These are phyloP conservation scores for Cyclostephanos invisitatus DNA, from an alignment of 108 stramenopile genomes.

Conservation along the genomic window DNA sequence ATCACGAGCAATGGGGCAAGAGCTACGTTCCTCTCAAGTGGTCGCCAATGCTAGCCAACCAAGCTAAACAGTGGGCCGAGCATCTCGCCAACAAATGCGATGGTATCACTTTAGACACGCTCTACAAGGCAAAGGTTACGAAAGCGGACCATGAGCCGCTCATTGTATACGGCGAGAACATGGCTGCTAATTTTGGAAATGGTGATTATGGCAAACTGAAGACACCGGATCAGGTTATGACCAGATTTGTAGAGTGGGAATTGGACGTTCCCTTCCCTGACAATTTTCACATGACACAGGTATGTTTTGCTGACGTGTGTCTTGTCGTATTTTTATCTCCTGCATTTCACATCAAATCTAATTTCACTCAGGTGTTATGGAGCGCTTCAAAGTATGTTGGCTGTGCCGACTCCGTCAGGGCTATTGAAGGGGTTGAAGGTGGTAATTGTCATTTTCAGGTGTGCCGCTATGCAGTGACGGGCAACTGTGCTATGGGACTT, in stretches of 20 bases:
- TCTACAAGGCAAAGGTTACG: not conserved
- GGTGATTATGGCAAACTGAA: conserved; percentile 23
- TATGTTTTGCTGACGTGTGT: not conserved
- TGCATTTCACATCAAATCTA: not conserved
- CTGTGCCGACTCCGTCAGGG: conserved; percentile 21
- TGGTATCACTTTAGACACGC: not conserved
- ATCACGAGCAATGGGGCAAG: conserved; percentile 19
- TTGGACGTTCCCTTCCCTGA: conserved; percentile 6
- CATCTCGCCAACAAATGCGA: conserved; percentile 16
- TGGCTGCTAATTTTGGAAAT: conserved; percentile 26
- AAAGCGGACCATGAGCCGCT: conserved; percentile 15
- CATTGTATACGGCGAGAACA: conserved; percentile 25
- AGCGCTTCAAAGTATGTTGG: conserved; percentile 30
- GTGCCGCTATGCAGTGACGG: conserved; percentile 32
- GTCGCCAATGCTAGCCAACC: conserved; percentile 17
- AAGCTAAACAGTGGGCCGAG: conserved; percentile 20
- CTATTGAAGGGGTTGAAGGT: not conserved
- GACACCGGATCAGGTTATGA: conserved; percentile 23
- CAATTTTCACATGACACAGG: conserved; percentile 28
- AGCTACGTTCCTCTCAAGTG: conserved; percentile 39
- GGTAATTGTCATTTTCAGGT: conserved; percentile 22
- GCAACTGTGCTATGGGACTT: conserved; percentile 27
- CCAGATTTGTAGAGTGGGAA: conserved; percentile 12
- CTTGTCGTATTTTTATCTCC: not conserved
- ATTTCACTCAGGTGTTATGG: conserved; percentile 19